Base-by-base conservation (phyloP, 225 moss, liverwort and hornwort species). In the Pleurozium schreberi region DNA sequence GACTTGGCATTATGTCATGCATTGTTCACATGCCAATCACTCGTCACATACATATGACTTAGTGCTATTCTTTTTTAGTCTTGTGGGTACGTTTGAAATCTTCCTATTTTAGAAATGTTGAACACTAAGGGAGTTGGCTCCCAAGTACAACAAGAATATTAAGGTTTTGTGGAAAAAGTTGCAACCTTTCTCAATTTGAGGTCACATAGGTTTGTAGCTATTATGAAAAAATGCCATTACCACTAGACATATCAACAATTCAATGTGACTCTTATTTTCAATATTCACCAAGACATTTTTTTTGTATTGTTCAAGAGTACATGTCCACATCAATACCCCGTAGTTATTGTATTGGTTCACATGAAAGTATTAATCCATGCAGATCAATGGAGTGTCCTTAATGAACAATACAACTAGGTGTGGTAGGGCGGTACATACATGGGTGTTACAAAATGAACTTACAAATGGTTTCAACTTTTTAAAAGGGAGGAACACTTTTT, bases 171-270 rank as follows among this genome's bases (percentile, higher is more conserved):
- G 23, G 16, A 38, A 57, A 55, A 78, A 57, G 23, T 50, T 77
- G 38, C 10, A n/a, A 26, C 10, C 26, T 78, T 55, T 57, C 10
- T 57, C 55, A 55, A 38, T 38, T 55, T 55, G 25, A 77, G 38
- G 6, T 55, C 55, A 78, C 25, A 25, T 55, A 38, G 38, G 53
- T 38, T 78, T 55, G 25, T 26, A 15, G 16, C 16, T 38, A 38
- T 55, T 16, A 55, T 78, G 26, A 10, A 6, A 38, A 53, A 78
- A 55, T 2, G 1, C 4, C 53, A 14, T 14, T 53, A 36, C 12
- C 52, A 36, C 5, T 1, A 1, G 3, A 33, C 1, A n/a, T n/a
- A n/a, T n/a, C n/a, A n/a, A n/a, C n/a, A 18, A 0, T 75, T 33
- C 20, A 49, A 49, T 49, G 33, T 49, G 75, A 50, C 12, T 50